Conservation (phyloP, 164 flowering plant genomes). For the Sedum album region DNA sequence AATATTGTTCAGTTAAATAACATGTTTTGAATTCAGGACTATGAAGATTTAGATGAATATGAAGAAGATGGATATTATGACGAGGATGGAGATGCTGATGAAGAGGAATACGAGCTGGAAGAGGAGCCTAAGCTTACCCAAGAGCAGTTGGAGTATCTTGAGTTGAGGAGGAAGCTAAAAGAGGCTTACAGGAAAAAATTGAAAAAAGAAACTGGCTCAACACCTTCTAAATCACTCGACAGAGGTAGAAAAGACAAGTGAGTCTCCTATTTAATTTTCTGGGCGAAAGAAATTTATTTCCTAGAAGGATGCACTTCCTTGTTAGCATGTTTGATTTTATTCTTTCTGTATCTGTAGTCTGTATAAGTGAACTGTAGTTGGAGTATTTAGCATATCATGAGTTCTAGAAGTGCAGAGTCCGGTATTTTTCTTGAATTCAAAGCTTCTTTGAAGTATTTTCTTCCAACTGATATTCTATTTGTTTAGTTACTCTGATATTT, state of each 20-base stretch:
- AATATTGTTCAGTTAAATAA: not conserved
- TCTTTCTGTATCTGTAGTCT: not conserved
- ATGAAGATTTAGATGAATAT: conserved; percentile 11
- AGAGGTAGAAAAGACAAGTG: conserved; percentile 51
- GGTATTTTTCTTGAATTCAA: not conserved
- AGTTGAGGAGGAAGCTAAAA: conserved; percentile 56
- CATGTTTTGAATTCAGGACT: conserved; percentile 2
- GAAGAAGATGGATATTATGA: conserved; percentile 20
- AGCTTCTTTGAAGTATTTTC: not conserved
- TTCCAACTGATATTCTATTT: not conserved
- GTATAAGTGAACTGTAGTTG: not conserved
- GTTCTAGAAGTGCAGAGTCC: not conserved
- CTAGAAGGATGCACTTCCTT: too few species aligned
- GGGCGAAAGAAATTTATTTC: not conserved
- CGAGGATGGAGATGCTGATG: conserved; percentile 17
- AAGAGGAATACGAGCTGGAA: conserved; percentile 31
- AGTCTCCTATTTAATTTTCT: conserved; percentile 15
- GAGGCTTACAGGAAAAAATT: conserved; percentile 45
- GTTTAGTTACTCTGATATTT: not conserved
- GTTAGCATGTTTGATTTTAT: not conserved
- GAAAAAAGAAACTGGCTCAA: conserved; percentile 44
- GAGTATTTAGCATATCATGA: not conserved
- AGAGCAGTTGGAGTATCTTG: conserved; percentile 59
- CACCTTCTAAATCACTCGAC: conserved; percentile 23
- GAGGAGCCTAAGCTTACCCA: conserved; percentile 48